Evolutionary conservation across 306 rosid genomes (phyloP), one percentile per base, ranked within the genome.

Genomic region (Elaeagnus macrophylla): DNA sequence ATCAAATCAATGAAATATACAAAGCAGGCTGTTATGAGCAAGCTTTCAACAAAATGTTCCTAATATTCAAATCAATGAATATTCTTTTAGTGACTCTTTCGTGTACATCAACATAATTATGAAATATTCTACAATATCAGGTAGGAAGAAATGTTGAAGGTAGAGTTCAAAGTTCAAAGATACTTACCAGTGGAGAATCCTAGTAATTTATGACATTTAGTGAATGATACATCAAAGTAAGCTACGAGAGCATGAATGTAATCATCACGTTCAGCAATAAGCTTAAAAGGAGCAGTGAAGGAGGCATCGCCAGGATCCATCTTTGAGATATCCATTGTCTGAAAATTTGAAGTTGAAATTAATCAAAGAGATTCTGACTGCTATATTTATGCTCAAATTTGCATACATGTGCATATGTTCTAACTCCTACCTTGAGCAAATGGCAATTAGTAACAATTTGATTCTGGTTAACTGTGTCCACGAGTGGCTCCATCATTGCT

Each of bases 311-410:
- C 99, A 2, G 99, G 77, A 4, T 86, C 63, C 96, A 91, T 91
- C 77, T 91, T 91, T 16, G 99, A 91, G 70, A 91, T 91, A 70
- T 91, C 96, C 99, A 91, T 91, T 12, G 95, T 78, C 99, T 91
- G 80, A 25, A 25, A 25, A 25, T 25, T 25, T 25, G 32, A 25
- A 5, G 32, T 25, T 25, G 32, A 25, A 25, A 25, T 25, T 5
- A 25, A 25, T 25, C 32, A 25, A 16, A 45, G 15, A 45, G 16
- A 45, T 45, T 1, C 15, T 45, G 49, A 45, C 12, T 11, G 8
- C 2, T 44, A 1, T 25, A 25, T 25, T 25, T 25, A 45, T 45
- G 5, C 8, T 13, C 8, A 7, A 45, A 45, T 45, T 45, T 45
- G 15, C 15, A 13, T 12, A 13, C 37, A 16, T 6, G 19, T 19